Evolutionary conservation across 75 land plant species (phyloP), one percentile per base, ranked within the genome.

Genomic region (Pinus tabuliformis): DNA sequence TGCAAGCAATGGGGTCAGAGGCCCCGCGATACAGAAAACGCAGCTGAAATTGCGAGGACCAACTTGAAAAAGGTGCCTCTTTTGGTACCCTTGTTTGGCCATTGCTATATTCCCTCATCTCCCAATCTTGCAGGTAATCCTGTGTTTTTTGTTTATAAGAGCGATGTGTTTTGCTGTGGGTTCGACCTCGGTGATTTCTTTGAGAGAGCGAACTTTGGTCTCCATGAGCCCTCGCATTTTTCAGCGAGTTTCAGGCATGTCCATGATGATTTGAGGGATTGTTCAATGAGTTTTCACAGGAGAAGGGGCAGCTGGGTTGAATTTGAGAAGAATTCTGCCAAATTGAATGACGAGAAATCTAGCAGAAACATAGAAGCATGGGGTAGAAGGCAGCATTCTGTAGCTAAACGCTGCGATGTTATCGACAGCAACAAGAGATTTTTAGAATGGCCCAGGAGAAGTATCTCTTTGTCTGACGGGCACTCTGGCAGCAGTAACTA

Each of bases 1-100:
- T 83, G 85, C 77, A 85, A 86, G 62, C 80, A 86, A 14, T 94
- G 97, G 97, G 97, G 97, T 3, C 84, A 82, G 42, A 65, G 83
- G n/a, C 95, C 98, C 1, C 24, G 77, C 49, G 90, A 92, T 73
- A 82, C 85, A 1, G 90, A 87, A 12, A 78, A 62, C 36, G 93
- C 93, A 3, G 70, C 91, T 12, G 66, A 78, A 62, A 60, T 84
- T 57, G 95, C 95, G 4, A 78, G 95, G 58, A 58, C 59, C 56
- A 84, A 88, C 16, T 82, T 95, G 12, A 81, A 82, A 62, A 80
- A 82, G 42, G 85, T 83, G 30, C 93, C 98, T 9, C 70, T 84
- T 4, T 79, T 89, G 14, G 36, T 89, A 15, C 90, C 91, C 49
- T 76, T 89, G 57, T 89, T 72, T 59, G 56, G 77, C 30, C 86